These are phyloP conservation scores for Collybiopsis confluens DNA, from an alignment of 768 basidiomycete species.

Conservation along the genomic window DNA sequence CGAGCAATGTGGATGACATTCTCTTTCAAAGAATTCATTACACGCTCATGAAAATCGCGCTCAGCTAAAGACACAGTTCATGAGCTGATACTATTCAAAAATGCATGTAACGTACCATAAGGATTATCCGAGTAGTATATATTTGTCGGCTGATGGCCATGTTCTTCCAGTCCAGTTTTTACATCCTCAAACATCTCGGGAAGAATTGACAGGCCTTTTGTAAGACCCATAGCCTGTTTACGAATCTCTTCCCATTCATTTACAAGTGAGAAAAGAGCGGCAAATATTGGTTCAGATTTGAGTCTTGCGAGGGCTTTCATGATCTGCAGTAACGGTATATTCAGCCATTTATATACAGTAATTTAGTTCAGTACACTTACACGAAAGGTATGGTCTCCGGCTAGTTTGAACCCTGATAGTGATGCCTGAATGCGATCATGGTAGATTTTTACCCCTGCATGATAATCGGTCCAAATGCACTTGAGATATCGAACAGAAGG, in stretches of 20 bases:
- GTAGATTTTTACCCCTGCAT: conserved; percentile 6
- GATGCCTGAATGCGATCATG: conserved; percentile 7
- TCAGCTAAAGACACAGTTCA: conserved; percentile 5
- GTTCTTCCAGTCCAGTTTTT: background rate
- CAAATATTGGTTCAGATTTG: background rate
- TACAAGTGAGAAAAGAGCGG: background rate
- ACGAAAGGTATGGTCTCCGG: conserved; percentile 8
- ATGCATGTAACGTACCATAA: background rate
- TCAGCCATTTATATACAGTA: background rate
- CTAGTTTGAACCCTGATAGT: background rate
- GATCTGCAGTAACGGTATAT: background rate
- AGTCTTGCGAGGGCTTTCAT: background rate
- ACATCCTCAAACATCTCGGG: background rate
- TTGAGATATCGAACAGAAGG: conserved; percentile 10
- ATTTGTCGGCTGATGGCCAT: background rate
- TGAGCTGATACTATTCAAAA: background rate
- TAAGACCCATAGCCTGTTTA: background rate
- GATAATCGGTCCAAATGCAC: conserved; percentile 8
- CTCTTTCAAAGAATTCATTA: conserved; percentile 6
- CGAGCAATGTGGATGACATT: conserved; percentile 12
- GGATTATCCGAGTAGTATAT: background rate
- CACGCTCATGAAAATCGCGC: conserved; percentile 12
- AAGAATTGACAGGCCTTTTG: conserved; percentile 3
- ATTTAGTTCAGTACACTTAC: background rate
- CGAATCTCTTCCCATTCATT: conserved; percentile 4